phyloP scores from a whole-genome alignment of 2,329 filamentous ascomycete species.

The Fusarium metavorans region DNA sequence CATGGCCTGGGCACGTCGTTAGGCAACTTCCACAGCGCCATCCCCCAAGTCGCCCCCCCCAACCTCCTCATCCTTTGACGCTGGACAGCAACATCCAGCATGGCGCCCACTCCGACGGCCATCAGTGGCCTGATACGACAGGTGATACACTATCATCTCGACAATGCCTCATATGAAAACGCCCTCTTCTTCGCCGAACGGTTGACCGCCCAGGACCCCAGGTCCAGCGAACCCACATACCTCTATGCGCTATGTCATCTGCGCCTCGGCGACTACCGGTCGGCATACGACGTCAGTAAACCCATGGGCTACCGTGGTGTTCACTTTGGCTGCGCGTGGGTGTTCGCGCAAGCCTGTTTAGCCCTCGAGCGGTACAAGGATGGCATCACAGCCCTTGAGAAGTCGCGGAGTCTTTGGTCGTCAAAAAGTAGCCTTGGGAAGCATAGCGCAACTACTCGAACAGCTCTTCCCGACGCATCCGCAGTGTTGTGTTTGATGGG shows the following conservation, averaged over 20 bases:
- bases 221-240: conserved; percentile 83
- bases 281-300: conserved; percentile 87
- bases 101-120: conserved; percentile 66
- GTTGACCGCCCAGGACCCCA: conserved; percentile 84
- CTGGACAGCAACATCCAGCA: conserved; percentile 49
- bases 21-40: conserved; percentile 44
- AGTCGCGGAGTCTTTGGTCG: conserved; percentile 80
- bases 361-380: conserved; percentile 82
- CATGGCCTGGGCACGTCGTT: conserved; percentile 47
- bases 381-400: conserved; percentile 86
- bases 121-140: conserved; percentile 68
- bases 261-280: conserved; percentile 83
- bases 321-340: conserved; percentile 88
- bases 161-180: conserved; percentile 90
- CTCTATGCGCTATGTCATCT: conserved; percentile 88
- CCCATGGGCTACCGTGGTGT: conserved; percentile 75
- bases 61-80: conserved; percentile 17
- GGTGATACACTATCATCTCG: conserved; percentile 77
- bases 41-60: not conserved
- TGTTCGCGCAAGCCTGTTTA: conserved; percentile 91
- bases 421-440: conserved; percentile 83
- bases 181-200: conserved; percentile 94
- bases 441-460: conserved; percentile 81
- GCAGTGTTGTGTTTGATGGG: conserved; percentile 87
- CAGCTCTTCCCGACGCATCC: conserved; percentile 83